Evolutionary conservation across 164 flowering plant genomes (phyloP).

Genomic region (Brasenia schreberi): DNA sequence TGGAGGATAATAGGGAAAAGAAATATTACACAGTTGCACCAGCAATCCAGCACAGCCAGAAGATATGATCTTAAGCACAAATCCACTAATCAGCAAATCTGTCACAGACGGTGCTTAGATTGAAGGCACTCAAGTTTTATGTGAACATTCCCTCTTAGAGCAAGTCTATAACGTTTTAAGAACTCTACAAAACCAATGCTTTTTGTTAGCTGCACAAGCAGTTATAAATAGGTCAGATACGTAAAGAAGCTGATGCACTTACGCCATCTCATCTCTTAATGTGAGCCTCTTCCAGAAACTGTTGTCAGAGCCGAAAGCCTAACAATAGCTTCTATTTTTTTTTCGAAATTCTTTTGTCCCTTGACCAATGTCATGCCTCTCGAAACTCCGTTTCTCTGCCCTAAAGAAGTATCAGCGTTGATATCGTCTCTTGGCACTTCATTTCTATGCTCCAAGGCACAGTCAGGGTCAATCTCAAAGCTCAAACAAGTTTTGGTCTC

Average conservation of each 20-base stretch:
- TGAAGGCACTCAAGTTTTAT: background rate
- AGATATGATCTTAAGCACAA: background rate
- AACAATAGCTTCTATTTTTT: constrained; percentile 28
- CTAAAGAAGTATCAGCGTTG: background rate
- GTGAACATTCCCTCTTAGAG: background rate
- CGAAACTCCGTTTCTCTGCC: background rate
- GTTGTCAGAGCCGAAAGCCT: constrained; percentile 43
- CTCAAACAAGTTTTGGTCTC: constrained; percentile 21
- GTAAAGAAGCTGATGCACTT: background rate
- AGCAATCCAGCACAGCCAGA: background rate
- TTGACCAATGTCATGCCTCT: background rate
- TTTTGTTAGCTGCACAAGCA: background rate
- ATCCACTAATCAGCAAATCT: no score
- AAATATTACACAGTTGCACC: background rate
- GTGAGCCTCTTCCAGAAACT: constrained; percentile 52
- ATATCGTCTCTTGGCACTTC: background rate
- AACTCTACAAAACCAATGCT: background rate
- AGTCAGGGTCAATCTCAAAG: constrained; percentile 22
- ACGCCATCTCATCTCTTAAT: constrained; percentile 11
- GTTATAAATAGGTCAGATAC: constrained; percentile 7
- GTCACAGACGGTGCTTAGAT: background rate
- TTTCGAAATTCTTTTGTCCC: constrained; percentile 12
- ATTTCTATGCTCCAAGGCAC: constrained; percentile 1
- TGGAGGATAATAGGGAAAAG: background rate
- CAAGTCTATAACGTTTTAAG: background rate